Percentiles rank a stretch among this genome's conserved stretches.
Evolutionary conservation across 1,139 yeast genomes (phyloP).

Genomic region (Sugiyamaella sp.): DNA sequence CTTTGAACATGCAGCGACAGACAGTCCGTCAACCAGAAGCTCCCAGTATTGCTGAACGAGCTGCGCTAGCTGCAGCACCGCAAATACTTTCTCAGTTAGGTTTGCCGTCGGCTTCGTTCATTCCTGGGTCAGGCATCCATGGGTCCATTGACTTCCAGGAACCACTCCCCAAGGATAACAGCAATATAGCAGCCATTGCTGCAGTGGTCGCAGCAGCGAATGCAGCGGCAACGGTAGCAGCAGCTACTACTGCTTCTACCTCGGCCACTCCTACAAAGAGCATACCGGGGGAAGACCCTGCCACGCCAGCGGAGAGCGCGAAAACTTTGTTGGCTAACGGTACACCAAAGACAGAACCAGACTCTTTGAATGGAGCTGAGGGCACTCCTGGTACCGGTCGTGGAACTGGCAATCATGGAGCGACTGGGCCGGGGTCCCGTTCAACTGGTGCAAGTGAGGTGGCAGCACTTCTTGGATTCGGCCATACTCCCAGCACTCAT

Average conservation of each 20-base stretch:
- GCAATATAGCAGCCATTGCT: constrained; percentile 16
- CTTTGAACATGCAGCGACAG: constrained; percentile 14
- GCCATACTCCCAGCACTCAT: constrained; percentile 17
- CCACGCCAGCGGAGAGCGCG: too few relatives aligned
- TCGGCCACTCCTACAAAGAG: neutral
- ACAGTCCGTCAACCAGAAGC: constrained; percentile 15
- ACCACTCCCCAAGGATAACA: constrained; percentile 15
- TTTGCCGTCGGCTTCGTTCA: constrained; percentile 25
- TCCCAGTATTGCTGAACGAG: constrained; percentile 8
- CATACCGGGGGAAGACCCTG: neutral
- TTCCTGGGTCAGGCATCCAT: constrained; percentile 38
- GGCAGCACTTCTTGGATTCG: constrained; percentile 16
- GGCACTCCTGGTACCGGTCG: constrained; percentile 10
- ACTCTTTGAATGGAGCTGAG: constrained; percentile 5
- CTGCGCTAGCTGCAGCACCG: constrained; percentile 16
- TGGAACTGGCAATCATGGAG: constrained; percentile 10
- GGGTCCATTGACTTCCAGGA: constrained; percentile 40
- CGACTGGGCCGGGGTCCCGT: constrained; percentile 15
- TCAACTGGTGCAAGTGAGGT: constrained; percentile 19
- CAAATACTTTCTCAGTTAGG: constrained; percentile 13
- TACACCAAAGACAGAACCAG: neutral
- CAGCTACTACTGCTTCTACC: constrained; percentile 17
- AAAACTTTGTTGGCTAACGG: too few relatives aligned
- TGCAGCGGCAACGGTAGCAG: constrained; percentile 17
- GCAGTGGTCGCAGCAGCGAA: constrained; percentile 18